Evolutionary conservation across 352 stramenopile genomes (phyloP).

Genomic region (Phytopythium montanum): DNA sequence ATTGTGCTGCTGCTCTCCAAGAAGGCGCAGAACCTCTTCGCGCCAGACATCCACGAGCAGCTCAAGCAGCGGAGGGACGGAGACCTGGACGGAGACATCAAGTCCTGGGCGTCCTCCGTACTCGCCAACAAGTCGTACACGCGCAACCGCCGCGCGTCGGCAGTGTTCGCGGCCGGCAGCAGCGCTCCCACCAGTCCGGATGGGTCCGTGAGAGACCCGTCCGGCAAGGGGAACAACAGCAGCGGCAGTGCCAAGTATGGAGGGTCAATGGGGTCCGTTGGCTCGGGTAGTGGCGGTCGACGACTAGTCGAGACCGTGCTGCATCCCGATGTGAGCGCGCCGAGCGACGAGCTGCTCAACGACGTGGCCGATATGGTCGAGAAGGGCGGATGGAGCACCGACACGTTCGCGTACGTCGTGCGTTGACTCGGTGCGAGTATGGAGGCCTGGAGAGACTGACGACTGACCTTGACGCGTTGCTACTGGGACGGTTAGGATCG

Average conservation of each 20-base stretch:
- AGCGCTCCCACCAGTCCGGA: slow-evolving; percentile 7
- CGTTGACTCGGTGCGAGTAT: no score
- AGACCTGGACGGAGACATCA: slow-evolving; percentile 72
- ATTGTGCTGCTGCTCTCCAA: slow-evolving; percentile 76
- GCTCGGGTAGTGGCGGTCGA: slow-evolving; percentile 8
- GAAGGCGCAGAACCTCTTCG: slow-evolving; percentile 79
- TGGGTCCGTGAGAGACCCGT: slow-evolving; percentile 10
- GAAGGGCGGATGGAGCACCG: slow-evolving; percentile 67
- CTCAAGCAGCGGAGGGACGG: slow-evolving; percentile 68
- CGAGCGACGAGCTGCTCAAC: slow-evolving; percentile 61
- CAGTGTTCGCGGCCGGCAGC: slow-evolving; percentile 28
- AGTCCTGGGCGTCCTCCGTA: slow-evolving; percentile 74
- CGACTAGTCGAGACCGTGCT: slow-evolving; percentile 44
- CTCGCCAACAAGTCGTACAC: slow-evolving; percentile 80
- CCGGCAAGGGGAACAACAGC: slow-evolving; percentile 9
- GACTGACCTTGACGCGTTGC: no score
- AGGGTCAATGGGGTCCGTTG: slow-evolving; percentile 3
- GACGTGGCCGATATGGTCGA: slow-evolving; percentile 69
- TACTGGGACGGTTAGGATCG: no score
- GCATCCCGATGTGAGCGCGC: slow-evolving; percentile 55
- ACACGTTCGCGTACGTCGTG: slow-evolving; percentile 57
- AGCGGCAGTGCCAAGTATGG: slow-evolving; percentile 14
- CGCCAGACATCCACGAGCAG: slow-evolving; percentile 77
- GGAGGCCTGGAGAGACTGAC: no score
- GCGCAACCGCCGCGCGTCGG: slow-evolving; percentile 52